A percentile compares a stretch with the other conserved stretches of the same genome.
phyloP scores from a whole-genome alignment of 441 rosid species.

The Capsella rubella region DNA sequence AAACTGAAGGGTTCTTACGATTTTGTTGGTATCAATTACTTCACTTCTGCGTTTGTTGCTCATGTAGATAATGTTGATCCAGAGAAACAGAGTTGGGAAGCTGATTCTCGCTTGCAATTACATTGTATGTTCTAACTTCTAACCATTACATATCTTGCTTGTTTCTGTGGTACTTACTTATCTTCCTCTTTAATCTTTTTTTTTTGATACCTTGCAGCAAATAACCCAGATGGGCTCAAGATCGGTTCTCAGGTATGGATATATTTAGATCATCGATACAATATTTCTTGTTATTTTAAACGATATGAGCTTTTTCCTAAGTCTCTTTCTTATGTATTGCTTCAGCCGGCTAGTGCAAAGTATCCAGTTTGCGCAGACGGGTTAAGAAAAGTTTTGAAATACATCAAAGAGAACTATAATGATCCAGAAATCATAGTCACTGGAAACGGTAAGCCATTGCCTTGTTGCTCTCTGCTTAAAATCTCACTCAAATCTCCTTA shows the following conservation, averaged over 20 bases:
- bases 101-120: conserved; percentile 31
- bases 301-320: conserved; percentile 1
- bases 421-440: conserved; percentile 45
- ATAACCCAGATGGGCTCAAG: conserved; percentile 38
- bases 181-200: conserved; percentile 10
- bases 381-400: conserved; percentile 43
- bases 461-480: background rate
- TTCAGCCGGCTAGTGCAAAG: conserved; percentile 36
- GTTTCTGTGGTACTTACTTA: background rate
- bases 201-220: conserved; percentile 23
- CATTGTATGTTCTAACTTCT: conserved; percentile 39
- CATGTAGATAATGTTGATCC: conserved; percentile 26
- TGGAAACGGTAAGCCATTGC: conserved; percentile 46
- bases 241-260: conserved; percentile 46
- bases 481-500: background rate
- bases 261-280: background rate
- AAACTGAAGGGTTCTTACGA: conserved; percentile 48
- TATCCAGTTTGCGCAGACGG: conserved; percentile 45
- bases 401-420: conserved; percentile 42
- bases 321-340: conserved; percentile 14
- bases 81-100: conserved; percentile 34
- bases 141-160: background rate
- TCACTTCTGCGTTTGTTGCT: conserved; percentile 47
- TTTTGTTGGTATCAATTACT: conserved; percentile 56
- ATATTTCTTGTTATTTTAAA: background rate